Base-by-base conservation (phyloP, 2,329 filamentous ascomycete genomes). In the Ciborinia camelliae region DNA sequence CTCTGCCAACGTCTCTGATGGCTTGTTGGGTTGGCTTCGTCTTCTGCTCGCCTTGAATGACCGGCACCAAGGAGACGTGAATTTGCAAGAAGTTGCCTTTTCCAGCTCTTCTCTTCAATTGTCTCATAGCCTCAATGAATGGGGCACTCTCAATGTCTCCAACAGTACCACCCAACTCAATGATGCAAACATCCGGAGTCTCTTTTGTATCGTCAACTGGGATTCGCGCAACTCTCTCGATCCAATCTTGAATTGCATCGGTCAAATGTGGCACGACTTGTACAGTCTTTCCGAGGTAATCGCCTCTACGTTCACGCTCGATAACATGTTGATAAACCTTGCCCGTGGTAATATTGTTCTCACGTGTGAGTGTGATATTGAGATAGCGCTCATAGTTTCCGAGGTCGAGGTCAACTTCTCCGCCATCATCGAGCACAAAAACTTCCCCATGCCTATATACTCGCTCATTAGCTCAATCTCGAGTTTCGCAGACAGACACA, bases 321-420 rank as follows among this genome's bases (percentile, higher is more conserved):
- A 97, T 92, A 62, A 97, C 93, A 73, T 90, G 86, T 74, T 91
- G 84, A 79, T 97, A 98, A 71, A 98, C 92, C 81, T 98, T 97
- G 75, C 95, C 95, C 7, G 94, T 97, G 4, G 95, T 99, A 78
- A 99, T 96, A 78, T 98, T 98, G 81, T 94, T 92, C 72, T 97
- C 92, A 67, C 88, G 83, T 18, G 86, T 91, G 67, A 97, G 82
- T 62, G 88, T 90, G 69, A 93, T 88, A 73, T 88, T 88, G 62
- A 97, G 86, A 75, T 96, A 96, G 51, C 89, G 84, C 76, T 91
- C 89, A 78, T 90, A 91, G 77, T 91, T 91, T 69, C 89, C 89
- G 41, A 91, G 81, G 75, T 91, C 89, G 65, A 91, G 83, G 73
- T 91, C 88, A 68, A 87, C 85, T 77, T 91, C 90, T 70, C 90